These are phyloP conservation scores for Aspergillus ustus DNA, from an alignment of 2,329 filamentous ascomycete species.

Conservation along the genomic window DNA sequence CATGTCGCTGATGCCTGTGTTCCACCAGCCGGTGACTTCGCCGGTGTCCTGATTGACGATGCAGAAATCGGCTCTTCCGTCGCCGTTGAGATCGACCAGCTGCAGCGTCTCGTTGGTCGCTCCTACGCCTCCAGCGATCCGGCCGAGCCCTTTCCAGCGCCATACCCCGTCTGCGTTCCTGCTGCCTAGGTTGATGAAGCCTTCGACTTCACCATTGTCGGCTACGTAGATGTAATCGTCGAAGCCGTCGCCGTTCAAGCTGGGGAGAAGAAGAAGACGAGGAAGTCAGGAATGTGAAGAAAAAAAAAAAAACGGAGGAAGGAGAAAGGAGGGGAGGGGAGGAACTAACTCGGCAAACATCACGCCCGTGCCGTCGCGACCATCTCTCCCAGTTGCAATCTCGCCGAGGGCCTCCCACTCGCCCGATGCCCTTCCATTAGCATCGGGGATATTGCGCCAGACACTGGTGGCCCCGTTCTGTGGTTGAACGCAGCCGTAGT, in stretches of 20 bases:
- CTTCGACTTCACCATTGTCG: not conserved
- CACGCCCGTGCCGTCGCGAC: not conserved
- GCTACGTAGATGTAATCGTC: constrained; percentile 4
- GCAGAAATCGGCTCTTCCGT: constrained; percentile 2
- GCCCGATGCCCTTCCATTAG: not conserved
- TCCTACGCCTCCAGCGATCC: not conserved
- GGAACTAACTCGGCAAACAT: constrained; percentile 6
- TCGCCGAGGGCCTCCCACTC: not conserved
- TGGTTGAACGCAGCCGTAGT: constrained; percentile 1
- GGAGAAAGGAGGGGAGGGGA: too few species aligned
- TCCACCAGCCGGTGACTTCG: not conserved
- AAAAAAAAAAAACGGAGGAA: too few species aligned
- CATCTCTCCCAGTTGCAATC: not conserved
- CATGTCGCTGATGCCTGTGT: not conserved
- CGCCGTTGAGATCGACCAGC: constrained; percentile 5
- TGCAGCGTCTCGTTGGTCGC: not conserved
- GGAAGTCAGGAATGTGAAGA: too few species aligned
- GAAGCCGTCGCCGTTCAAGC: constrained; percentile 4
- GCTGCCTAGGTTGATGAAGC: not conserved
- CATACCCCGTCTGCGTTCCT: not conserved
- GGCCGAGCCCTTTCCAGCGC: constrained; percentile 4
- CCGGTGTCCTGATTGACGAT: constrained; percentile 1
- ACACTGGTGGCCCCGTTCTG: not conserved
- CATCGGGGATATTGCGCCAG: not conserved
- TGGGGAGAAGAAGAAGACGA: not conserved